phyloP scores from a whole-genome alignment of 2,329 filamentous ascomycete species.

The Aspergillus glaucus region DNA sequence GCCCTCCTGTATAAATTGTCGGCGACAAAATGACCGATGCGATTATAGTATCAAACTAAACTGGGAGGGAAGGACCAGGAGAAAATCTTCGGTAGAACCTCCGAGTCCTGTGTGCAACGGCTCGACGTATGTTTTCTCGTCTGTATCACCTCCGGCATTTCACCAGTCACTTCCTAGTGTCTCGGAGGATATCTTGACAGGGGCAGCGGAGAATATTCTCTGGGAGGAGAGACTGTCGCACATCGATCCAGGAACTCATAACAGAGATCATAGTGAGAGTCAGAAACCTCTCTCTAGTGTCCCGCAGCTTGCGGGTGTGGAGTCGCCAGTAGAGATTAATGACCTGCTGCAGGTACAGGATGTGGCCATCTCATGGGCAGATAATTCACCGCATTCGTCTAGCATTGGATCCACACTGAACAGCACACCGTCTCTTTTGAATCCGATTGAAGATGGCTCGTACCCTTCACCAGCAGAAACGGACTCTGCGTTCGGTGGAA shows the following conservation, averaged over 20 bases:
- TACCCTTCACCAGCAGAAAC: constrained; percentile 19
- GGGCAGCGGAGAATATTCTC: constrained; percentile 3
- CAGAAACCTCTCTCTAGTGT: neutral
- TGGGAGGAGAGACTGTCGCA: neutral
- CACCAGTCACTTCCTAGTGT: neutral
- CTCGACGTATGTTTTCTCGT: constrained; percentile 11
- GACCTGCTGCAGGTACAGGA: constrained; percentile 3
- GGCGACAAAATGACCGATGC: constrained; percentile 64
- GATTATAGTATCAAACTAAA: constrained; percentile 77
- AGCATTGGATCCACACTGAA: constrained; percentile 12
- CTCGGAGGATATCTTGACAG: constrained; percentile 2
- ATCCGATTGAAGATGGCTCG: constrained; percentile 10
- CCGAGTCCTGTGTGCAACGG: constrained; percentile 21
- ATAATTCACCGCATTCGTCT: constrained; percentile 9
- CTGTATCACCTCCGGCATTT: constrained; percentile 5
- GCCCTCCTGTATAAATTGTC: constrained; percentile 66
- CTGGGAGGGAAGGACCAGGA: constrained; percentile 67
- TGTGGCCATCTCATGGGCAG: constrained; percentile 16
- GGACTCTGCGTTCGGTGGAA: constrained; percentile 7
- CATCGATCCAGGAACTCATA: neutral
- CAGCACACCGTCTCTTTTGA: constrained; percentile 12
- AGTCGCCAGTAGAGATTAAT: neutral
- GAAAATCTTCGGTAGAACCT: constrained; percentile 42
- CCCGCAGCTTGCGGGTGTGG: neutral
- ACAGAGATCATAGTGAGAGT: neutral